Evolutionary conservation across 257 asterid species (phyloP).

Genomic region (Solanum appendiculatum): DNA sequence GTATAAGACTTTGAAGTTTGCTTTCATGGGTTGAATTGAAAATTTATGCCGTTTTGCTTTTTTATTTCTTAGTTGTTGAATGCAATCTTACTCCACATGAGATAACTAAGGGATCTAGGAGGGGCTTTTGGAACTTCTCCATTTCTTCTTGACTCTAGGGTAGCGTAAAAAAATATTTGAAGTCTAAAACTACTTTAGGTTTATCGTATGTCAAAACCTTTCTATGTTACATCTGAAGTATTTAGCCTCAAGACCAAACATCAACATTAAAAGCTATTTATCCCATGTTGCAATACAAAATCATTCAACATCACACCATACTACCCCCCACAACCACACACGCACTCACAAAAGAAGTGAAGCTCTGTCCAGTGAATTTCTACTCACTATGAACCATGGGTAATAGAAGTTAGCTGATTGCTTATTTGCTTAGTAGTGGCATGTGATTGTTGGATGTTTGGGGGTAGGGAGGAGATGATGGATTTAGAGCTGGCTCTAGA

Average conservation of each 20-base stretch:
- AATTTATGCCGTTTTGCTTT: background rate
- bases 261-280: background rate
- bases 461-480: background rate
- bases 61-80: background rate
- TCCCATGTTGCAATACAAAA: background rate
- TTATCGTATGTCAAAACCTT: background rate
- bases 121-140: background rate
- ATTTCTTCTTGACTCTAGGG: background rate
- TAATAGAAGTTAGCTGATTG: background rate
- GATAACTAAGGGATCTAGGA: background rate
- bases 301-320: background rate
- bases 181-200: background rate
- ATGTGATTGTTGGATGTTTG: background rate
- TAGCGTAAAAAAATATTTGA: background rate
- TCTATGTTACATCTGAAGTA: background rate
- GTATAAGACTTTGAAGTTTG: background rate
- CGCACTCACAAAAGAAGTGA: background rate
- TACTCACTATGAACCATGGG: background rate
- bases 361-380: background rate
- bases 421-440: background rate
- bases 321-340: background rate
- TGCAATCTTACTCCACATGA: background rate
- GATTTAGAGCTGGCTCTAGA: background rate
- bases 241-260: background rate
- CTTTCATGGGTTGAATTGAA: background rate